Base-by-base conservation (phyloP, 192 early-diverging fungal species). In the Umbelopsis vinacea region DNA sequence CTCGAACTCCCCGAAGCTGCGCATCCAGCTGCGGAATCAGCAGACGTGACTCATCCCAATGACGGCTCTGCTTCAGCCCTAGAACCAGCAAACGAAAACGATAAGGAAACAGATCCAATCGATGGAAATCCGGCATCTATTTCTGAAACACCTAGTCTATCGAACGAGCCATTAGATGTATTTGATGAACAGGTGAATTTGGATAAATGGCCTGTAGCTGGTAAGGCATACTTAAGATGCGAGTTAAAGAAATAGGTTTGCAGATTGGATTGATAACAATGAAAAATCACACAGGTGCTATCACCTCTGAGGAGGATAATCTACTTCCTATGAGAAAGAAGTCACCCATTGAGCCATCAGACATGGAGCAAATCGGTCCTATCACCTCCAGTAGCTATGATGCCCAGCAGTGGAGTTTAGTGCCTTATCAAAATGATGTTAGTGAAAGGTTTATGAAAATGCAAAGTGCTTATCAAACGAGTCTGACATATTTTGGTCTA, bases 381-480 rank as follows among this genome's bases (percentile, higher is more conserved):
- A 37, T 33, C 15, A 11, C 33, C 0, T 2, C 57, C 33, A 63
- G 10, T 9, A 63, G 35, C 26, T 19, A 63, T 3, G 26, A 63
- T 37, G 33, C 19, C 2, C 57, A 63, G 10, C 29, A 35, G 14
- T 63, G 57, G 57, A 63, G 57, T n/a, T 17, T 63, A n/a, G 57
- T 63, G 0, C 57, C 57, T 29, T 63, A 63, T 63, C 23, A 63
- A 63, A 26, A 63, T 37, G 10, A 63, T 29, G 57, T 63, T 29
- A 29, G 57, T 63, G 33, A 43, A 43, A 5, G 26, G 5, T 8
- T 29, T 29, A 15, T 37, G 15, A 37, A 63, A 21, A 10, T 15
- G 22, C 17, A 26, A 63, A 37, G 17, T 37, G 2, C 4, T 37
- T 37, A 29, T 37, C 3, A 29, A 4, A 17, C 10, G 35, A 0